These are phyloP conservation scores for Sphagnum fallax DNA, from an alignment of 228 moss, liverwort and hornwort genomes.

Conservation along the genomic window DNA sequence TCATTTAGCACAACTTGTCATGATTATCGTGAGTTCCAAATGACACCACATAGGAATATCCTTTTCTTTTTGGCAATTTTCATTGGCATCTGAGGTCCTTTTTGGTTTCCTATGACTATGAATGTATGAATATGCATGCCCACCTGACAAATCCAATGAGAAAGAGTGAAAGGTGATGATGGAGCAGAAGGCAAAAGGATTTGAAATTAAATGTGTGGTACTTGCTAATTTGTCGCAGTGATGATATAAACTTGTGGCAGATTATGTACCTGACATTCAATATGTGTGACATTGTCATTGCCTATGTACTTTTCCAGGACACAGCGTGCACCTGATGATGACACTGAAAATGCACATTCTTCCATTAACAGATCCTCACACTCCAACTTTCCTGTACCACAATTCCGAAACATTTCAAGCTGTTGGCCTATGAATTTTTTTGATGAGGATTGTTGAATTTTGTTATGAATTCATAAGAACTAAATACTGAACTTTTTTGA, in stretches of 20 bases:
- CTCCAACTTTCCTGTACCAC: conserved; percentile 56
- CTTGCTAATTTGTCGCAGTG: neutral
- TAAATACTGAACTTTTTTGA: too few species aligned
- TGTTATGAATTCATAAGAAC: too few species aligned
- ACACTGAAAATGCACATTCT: conserved; percentile 89
- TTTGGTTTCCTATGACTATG: too few species aligned
- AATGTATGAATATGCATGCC: neutral
- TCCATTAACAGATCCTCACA: conserved; percentile 79
- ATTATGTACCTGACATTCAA: conserved; percentile 67
- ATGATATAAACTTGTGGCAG: neutral
- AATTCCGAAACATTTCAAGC: neutral
- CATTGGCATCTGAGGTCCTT: too few species aligned
- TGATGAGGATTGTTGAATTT: too few species aligned
- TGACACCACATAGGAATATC: too few species aligned
- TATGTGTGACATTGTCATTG: conserved; percentile 31
- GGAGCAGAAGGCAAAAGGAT: neutral
- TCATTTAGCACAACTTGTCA: neutral
- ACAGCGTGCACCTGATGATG: conserved; percentile 88
- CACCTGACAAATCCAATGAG: neutral
- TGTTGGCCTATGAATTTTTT: too few species aligned
- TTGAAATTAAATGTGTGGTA: neutral
- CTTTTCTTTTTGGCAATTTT: too few species aligned
- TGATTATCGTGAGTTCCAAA: too few species aligned
- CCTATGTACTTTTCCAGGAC: conserved; percentile 82
- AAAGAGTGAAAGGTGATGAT: neutral